Percentiles rank a stretch among this genome's conserved stretches.
Conservation (phyloP, 352 stramenopile species). For the Phytophthora aleatoria region DNA sequence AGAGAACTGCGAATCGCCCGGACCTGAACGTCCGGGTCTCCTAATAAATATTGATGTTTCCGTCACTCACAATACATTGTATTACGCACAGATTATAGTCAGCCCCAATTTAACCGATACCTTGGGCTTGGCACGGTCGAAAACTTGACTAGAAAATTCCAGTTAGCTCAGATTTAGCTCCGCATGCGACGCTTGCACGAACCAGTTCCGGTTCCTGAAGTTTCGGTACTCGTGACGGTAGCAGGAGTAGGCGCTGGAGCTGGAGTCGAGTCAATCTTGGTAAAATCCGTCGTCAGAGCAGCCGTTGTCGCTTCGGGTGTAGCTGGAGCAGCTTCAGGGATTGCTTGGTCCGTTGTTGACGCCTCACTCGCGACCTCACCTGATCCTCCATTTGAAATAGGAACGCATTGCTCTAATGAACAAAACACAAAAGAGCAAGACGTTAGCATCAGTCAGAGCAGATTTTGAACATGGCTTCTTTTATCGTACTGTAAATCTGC, state of each 20-base stretch:
- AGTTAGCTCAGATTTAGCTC: constrained; percentile 7
- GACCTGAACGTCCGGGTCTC: too few relatives aligned
- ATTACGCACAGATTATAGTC: not conserved
- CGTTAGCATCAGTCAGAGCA: not conserved
- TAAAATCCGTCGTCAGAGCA: constrained; percentile 18
- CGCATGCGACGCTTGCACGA: constrained; percentile 24
- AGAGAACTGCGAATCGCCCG: too few relatives aligned
- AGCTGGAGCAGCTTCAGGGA: constrained; percentile 4
- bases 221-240: not conserved
- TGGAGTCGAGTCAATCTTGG: constrained; percentile 8
- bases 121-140: not conserved
- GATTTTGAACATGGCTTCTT: not conserved
- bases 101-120: not conserved
- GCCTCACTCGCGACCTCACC: constrained; percentile 16
- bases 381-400: constrained; percentile 25
- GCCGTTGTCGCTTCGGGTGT: constrained; percentile 7
- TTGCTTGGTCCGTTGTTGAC: constrained; percentile 6
- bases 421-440: not conserved
- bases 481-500: constrained; percentile 53
- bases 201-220: not conserved
- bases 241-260: constrained; percentile 2
- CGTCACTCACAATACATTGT: not conserved
- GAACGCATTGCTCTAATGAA: constrained; percentile 37
- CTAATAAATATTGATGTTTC: too few relatives aligned
- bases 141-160: not conserved